Base-by-base conservation (phyloP, 176 grass and related monocot genomes). In the Lolium perenne region DNA sequence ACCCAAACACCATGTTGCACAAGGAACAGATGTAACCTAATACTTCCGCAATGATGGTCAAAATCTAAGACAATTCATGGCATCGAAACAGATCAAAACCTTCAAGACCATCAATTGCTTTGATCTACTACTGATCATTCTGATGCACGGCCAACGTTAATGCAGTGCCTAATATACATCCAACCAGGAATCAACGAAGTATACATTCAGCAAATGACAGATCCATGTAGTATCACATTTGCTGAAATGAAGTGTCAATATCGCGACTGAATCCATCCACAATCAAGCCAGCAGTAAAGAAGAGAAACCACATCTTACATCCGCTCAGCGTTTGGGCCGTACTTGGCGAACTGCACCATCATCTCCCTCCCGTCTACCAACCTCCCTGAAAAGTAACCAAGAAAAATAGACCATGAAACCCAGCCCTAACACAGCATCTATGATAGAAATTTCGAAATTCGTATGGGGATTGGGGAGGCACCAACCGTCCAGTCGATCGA, bases 291-390 rank as follows among this genome's bases (percentile, higher is more conserved):
- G 25, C 18, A 46, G 38, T 4, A 10, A 74, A 8, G 4, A 78
- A 48, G 50, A 66, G 22, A 49, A 15, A 71, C 16, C 38, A n/a
- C 4, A 69, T 92, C 91, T 95, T 90, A 98, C 97, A 98, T 98
- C 46, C 79, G 80, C 73, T 98, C 97, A 74, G 97, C 90, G 80
- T 96, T 98, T 13, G 97, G 97, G 21, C 97, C 97, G 21, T 98
- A 98, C 80, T 98, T 98, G 14, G 97, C 97, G 87, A 98, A 98
- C 76, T 98, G 97, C 77, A 98, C 97, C 97, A 98, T 98, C 69
- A 98, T 98, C 78, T 93, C 89, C 70, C 97, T 93, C 71, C 97
- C 94, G 32, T 98, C 94, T 50, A 98, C 97, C 56, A 92, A 80
- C 58, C 87, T 90, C 59, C 97, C 97, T 98, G 84, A 49, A 86